phyloP scores from a whole-genome alignment of 768 basidiomycete genomes.

The Filobasidium floriforme region DNA sequence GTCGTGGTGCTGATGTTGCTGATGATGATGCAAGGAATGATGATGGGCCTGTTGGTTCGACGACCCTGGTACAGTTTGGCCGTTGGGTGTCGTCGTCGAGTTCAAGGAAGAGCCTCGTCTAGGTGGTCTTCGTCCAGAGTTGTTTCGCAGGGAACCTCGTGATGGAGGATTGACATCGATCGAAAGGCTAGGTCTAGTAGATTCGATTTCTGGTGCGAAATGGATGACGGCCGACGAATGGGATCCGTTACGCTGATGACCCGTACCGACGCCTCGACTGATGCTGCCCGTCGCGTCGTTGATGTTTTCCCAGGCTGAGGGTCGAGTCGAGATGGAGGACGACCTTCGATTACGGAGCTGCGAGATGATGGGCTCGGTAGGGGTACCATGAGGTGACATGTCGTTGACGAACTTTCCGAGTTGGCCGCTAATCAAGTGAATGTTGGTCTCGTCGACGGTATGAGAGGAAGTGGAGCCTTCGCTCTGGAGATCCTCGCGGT shows the following conservation, averaged over 20 bases:
- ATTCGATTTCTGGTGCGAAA: no score
- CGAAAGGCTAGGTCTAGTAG: no score
- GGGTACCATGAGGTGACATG: background rate
- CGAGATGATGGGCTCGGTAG: background rate
- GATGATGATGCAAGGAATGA: background rate
- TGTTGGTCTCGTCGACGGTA: background rate
- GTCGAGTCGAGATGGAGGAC: background rate
- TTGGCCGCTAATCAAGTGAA: background rate
- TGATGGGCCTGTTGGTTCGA: no score
- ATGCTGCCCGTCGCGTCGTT: no score
- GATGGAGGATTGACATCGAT: no score
- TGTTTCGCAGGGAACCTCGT: no score
- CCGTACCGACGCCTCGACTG: no score
- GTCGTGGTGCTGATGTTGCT: background rate
- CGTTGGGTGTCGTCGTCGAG: background rate
- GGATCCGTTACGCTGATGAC: no score
- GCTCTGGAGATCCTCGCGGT: no score
- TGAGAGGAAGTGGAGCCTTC: background rate
- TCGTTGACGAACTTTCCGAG: background rate
- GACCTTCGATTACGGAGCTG: background rate
- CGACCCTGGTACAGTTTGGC: no score
- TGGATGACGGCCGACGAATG: no score
- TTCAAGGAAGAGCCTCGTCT: slow-evolving; percentile 2
- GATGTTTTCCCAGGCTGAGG: background rate
- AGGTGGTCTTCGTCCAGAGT: background rate